Conservation (phyloP, 148 eudicot species). For the Camellia sinensis region DNA sequence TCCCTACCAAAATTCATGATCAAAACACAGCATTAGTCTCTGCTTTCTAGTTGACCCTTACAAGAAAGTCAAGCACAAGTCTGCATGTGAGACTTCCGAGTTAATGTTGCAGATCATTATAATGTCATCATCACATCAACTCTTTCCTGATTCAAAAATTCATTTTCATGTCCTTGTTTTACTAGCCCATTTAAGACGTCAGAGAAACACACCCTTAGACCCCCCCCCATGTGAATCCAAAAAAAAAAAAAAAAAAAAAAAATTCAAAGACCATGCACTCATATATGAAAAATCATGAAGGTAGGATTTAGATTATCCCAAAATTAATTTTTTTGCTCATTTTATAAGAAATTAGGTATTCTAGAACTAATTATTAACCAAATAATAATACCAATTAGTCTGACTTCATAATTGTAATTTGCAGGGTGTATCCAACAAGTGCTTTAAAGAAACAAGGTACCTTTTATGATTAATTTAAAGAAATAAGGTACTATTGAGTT, state of each 20-base stretch:
- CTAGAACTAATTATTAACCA: too few relatives aligned
- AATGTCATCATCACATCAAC: not conserved
- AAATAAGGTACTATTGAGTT: not conserved
- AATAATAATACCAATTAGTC: not conserved
- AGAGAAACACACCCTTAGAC: not conserved
- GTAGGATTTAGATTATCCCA: not conserved
- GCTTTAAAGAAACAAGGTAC: not conserved
- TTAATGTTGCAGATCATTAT: not conserved
- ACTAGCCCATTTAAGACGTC: not conserved
- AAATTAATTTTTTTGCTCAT: not conserved
- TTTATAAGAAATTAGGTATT: not conserved
- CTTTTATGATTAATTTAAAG: not conserved
- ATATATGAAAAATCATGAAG: not conserved
- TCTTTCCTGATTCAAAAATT: not conserved
- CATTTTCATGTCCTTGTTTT: not conserved
- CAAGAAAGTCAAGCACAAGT: not conserved
- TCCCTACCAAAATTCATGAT: too few relatives aligned
- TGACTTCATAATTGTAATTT: not conserved
- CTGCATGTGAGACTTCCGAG: not conserved
- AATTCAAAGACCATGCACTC: too few relatives aligned
- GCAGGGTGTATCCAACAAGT: slow-evolving; percentile 14
- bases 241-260: too few relatives aligned
- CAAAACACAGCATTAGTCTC: too few relatives aligned
- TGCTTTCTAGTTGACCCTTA: not conserved
- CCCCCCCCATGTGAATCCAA: too few relatives aligned